Conservation (phyloP, 1,284 basidiomycete genomes). For the Pyrrhoderma noxium region DNA sequence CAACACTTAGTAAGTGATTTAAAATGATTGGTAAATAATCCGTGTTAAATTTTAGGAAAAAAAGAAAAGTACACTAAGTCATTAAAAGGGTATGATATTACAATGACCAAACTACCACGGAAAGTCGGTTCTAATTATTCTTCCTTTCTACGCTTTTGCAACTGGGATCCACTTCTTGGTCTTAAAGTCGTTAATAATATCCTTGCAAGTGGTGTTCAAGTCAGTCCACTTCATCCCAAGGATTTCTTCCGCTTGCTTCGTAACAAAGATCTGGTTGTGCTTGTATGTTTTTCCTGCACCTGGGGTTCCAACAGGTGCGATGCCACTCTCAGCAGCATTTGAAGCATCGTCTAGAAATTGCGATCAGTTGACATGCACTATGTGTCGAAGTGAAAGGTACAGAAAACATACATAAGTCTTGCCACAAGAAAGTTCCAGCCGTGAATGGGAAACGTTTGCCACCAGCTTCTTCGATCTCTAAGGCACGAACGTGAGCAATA, state of each 20-base stretch:
- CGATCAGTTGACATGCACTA: neutral
- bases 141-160: no score
- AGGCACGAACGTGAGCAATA: constrained; percentile 36
- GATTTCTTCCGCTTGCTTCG: constrained; percentile 1
- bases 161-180: constrained; percentile 11
- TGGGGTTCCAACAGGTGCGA: constrained; percentile 10
- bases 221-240: constrained; percentile 13
- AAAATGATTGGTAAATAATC: no score
- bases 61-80: no score
- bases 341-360: constrained; percentile 11
- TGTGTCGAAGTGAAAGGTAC: neutral
- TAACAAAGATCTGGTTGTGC: constrained; percentile 2
- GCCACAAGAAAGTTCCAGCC: constrained; percentile 13
- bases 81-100: no score
- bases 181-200: constrained; percentile 13
- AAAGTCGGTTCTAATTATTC: no score
- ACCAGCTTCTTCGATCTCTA: constrained; percentile 32
- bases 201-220: constrained; percentile 8
- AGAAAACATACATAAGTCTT: constrained; percentile 17
- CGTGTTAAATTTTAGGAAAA: no score
- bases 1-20: no score
- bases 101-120: neutral
- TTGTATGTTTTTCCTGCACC: constrained; percentile 11
- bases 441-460: constrained; percentile 35
- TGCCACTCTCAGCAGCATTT: neutral